Conservation (phyloP, 331 rosid genomes). For the Ulmus americana region DNA sequence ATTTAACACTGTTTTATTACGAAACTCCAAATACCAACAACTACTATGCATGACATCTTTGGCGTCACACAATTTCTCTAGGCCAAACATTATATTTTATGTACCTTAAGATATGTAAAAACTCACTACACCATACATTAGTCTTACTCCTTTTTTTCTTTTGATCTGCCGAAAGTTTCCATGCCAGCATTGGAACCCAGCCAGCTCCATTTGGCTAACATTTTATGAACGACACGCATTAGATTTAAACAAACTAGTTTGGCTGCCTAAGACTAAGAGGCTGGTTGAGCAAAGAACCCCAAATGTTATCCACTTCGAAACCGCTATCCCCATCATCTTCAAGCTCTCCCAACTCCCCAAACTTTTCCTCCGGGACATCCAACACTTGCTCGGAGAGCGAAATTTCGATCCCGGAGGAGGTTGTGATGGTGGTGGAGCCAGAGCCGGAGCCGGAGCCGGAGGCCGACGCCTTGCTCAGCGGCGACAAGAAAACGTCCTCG, state of each 20-base stretch:
- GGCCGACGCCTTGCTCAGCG: conserved; percentile 24
- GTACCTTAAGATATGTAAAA: too few relatives aligned
- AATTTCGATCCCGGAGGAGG: conserved; percentile 28
- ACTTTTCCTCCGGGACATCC: conserved; percentile 31
- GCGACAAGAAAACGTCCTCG: conserved; percentile 53
- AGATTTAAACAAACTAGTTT: background rate
- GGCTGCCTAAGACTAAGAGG: conserved; percentile 36
- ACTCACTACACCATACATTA: too few relatives aligned
- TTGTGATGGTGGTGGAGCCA: conserved; percentile 15
- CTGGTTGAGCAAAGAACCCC: conserved; percentile 41
- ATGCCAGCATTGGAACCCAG: too few relatives aligned
- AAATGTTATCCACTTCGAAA: conserved; percentile 51
- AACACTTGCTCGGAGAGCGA: conserved; percentile 24
- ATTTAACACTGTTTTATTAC: too few relatives aligned
- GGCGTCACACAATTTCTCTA: too few relatives aligned
- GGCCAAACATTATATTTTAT: too few relatives aligned
- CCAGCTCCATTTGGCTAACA: too few relatives aligned
- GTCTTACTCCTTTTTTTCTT: too few relatives aligned
- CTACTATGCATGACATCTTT: too few relatives aligned
- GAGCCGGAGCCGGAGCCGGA: conserved; percentile 5
- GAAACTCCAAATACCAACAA: too few relatives aligned
- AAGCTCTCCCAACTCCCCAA: conserved; percentile 28
- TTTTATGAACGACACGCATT: too few relatives aligned
- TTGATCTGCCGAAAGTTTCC: too few relatives aligned
- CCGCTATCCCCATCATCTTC: conserved; percentile 31